A percentile compares a stretch with the other conserved stretches of the same genome.
These are phyloP conservation scores for Phytophthora pisi DNA, from an alignment of 352 stramenopile genomes.

Conservation along the genomic window DNA sequence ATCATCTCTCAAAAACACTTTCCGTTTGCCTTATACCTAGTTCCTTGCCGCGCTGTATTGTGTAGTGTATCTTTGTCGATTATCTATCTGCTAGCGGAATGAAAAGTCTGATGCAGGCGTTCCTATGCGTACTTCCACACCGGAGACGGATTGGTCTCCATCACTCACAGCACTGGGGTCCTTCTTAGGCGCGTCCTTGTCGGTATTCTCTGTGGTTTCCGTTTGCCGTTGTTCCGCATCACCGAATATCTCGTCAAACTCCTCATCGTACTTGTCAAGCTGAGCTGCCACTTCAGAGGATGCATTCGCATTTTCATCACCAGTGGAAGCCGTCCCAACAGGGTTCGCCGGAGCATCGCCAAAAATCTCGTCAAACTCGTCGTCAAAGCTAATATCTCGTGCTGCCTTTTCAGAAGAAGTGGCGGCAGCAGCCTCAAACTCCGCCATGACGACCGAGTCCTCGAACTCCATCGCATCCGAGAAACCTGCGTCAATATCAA, in stretches of 20 bases:
- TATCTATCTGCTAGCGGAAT: slow-evolving; percentile 11
- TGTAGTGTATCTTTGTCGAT: not conserved
- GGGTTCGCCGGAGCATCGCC: not conserved
- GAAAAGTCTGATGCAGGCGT: slow-evolving; percentile 22
- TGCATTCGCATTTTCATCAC: not conserved
- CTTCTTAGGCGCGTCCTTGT: slow-evolving; percentile 2
- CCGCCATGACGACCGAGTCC: not conserved
- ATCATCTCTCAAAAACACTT: slow-evolving; percentile 17
- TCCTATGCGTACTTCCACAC: slow-evolving; percentile 20
- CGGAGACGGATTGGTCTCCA: slow-evolving; percentile 1
- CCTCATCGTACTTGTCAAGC: slow-evolving; percentile 15
- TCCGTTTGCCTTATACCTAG: slow-evolving; percentile 20
- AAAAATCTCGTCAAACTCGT: slow-evolving; percentile 36
- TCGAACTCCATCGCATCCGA: not conserved
- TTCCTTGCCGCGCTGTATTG: not conserved
- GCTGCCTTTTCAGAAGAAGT: not conserved
- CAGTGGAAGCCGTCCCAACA: not conserved
- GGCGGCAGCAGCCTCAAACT: not conserved
- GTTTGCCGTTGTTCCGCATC: slow-evolving; percentile 5
- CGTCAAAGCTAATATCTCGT: slow-evolving; percentile 1
- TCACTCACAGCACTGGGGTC: not conserved
- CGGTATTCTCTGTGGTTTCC: not conserved
- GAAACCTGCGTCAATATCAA: not conserved
- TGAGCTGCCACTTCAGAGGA: not conserved
- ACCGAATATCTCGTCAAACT: slow-evolving; percentile 35